Base-by-base conservation (phyloP, 805 yeast species). In the Yarrowia keelungensis region DNA sequence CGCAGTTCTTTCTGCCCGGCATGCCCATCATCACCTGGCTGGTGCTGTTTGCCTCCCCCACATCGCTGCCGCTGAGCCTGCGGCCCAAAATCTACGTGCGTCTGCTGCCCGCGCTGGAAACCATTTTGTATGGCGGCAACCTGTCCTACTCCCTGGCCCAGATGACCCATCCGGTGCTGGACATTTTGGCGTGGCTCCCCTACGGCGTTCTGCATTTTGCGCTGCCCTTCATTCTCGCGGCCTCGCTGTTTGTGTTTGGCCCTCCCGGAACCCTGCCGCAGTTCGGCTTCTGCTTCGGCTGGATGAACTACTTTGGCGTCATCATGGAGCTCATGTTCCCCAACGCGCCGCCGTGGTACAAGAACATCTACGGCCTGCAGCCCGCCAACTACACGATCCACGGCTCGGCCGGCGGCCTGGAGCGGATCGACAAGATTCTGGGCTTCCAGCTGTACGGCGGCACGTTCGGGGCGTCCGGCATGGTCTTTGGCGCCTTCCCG, bases 271-370 rank as follows among this genome's bases (percentile, higher is more conserved):
- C 92, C 4, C 79, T 94, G 50, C 86, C 96, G 70, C 86, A 91
- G 8, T 94, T 89, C 79, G 97, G 92, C 2, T 91, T 92, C 80
- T 92, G 97, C 4, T 93, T 95, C 80, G 99, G 99, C 12, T 92
- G 90, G 81, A 90, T 92, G 94, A 95, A 94, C 79, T 78, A 93
- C 72, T 77, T 87, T 65, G 98, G 98, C 53, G 98, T 94, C 41
- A 75, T 89, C 43, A 85, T 86, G 69, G 98, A 95, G 80, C 84
- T 92, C 72, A 71, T 88, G 5, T 92, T 91, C 77, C 97, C 99
- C 7, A 91, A 95, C 62, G 98, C 98, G 67, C 97, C 99, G 14
- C 99, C 99, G 19, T 94, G 99, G 99, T 94, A 94, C 77, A 90
- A 91, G 74, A 86, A 86, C 70, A 78, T 88, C 61, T 89, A 94